These are phyloP conservation scores for Starmerella bacillaris DNA, from an alignment of 805 yeast genomes.

Conservation along the genomic window DNA sequence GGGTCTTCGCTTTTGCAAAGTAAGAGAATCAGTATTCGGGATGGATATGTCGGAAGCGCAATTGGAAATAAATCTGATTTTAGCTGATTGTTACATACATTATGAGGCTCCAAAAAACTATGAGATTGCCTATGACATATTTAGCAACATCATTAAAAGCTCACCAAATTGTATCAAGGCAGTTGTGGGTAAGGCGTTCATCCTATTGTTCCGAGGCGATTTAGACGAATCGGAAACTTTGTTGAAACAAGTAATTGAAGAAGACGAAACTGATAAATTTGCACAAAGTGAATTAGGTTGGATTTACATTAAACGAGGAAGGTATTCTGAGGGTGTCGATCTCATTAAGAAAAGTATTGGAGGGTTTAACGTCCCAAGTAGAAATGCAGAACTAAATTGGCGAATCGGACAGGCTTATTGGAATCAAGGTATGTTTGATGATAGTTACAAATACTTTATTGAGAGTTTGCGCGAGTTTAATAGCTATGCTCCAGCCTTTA, in stretches of 20 bases:
- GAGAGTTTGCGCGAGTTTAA: conserved; percentile 45
- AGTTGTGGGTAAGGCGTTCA: conserved; percentile 63
- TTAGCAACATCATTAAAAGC: conserved; percentile 38
- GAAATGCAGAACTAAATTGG: conserved; percentile 43
- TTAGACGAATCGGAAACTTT: conserved; percentile 36
- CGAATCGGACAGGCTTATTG: conserved; percentile 52
- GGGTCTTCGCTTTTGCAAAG: conserved; percentile 34
- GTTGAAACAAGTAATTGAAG: conserved; percentile 33
- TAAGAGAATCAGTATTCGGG: conserved; percentile 30
- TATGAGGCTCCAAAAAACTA: conserved; percentile 83
- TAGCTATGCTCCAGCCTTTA: conserved; percentile 59
- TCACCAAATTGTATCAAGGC: conserved; percentile 39
- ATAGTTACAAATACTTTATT: conserved; percentile 38
- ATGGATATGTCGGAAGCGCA: conserved; percentile 34
- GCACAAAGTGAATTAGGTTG: conserved; percentile 61
- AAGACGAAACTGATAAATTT: conserved; percentile 35
- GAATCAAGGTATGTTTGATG: conserved; percentile 20
- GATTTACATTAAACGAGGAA: conserved; percentile 46
- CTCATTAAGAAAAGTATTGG: conserved; percentile 30
- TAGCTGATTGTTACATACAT: conserved; percentile 65
- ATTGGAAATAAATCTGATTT: conserved; percentile 40
- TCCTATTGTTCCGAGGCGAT: conserved; percentile 48
- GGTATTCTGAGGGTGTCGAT: conserved; percentile 30
- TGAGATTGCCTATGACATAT: conserved; percentile 51
- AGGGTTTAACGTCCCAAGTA: conserved; percentile 26